Base-by-base conservation (phyloP, 2,329 filamentous ascomycete species). In the Eurotiales sp. region DNA sequence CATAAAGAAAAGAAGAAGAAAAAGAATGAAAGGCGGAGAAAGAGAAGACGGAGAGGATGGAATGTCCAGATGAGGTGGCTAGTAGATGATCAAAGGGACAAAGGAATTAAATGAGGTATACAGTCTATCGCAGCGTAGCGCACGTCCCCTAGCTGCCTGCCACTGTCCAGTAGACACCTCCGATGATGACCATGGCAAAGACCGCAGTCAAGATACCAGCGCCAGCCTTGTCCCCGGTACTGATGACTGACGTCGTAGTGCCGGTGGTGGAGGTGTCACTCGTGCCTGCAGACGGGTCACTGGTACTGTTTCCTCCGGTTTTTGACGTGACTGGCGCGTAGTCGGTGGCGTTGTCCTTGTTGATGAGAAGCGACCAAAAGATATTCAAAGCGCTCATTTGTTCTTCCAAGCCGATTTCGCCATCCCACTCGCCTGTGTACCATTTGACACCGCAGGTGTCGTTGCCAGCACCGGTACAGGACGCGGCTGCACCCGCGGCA, bases 401-500 rank as follows among this genome's bases (percentile, higher is more conserved):
- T 47, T 71, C 61, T n/a, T 70, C 70, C 11, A 73, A 68, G 23
- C 71, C 70, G 15, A 62, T 59, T 8, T 59, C 63, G 3, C 65
- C 63, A 34, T 71, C 69, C 61, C 65, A 72, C 17, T 62, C 64
- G 29, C 61, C 46, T 0, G 61, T 60, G 2, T 62, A 66, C 73
- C 73, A 76, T 48, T 68, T 65, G 37, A 71, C 52, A 5, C 72
- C 73, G 45, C 73, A 76, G 0, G 62, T 63, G 14, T 52, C 51
- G 25, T 52, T 52, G 8, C 74, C 69, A 22, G 76, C 63, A 23
- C 77, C 79, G 2, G 70, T 72, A 59, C 81, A 84, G 3, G 75
- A 74, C 39, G 71, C 65, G 1, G 80, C 81, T 2, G 81, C 82
- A 1, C 77, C 78, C 22, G 64, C 56, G 0, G 81, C 83, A 2